Evolutionary conservation across 176 grass and related monocot species (phyloP).

Genomic region (Avena sativa): DNA sequence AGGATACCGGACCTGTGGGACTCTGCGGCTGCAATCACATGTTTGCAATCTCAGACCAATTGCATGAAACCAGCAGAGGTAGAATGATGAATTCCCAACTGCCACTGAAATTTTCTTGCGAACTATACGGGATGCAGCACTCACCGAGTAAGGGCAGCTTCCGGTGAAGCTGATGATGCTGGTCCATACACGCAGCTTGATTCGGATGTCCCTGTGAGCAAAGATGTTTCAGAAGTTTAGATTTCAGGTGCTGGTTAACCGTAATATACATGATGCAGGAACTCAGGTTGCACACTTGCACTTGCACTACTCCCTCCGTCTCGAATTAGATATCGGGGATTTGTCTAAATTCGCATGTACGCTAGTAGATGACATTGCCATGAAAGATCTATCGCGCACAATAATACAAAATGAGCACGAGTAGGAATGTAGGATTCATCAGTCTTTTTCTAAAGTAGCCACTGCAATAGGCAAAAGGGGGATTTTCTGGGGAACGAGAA

Average conservation of each 20-base stretch:
- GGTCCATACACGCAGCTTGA: not conserved
- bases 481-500: not conserved
- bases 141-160: constrained; percentile 20
- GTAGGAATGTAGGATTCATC: not conserved
- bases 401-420: not conserved
- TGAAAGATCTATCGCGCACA: not conserved
- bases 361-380: not conserved
- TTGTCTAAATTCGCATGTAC: no score
- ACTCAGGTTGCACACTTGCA: not conserved
- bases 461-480: not conserved
- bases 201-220: constrained; percentile 17
- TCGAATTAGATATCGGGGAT: no score
- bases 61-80: not conserved
- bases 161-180: not conserved
- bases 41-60: not conserved
- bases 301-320: no score
- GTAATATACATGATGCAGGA: not conserved
- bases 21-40: not conserved
- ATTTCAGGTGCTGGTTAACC: not conserved
- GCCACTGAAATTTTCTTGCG: not conserved
- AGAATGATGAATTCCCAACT: not conserved
- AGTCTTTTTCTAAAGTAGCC: not conserved
- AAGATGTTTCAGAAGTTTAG: not conserved
- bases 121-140: not conserved
- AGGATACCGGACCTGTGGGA: not conserved